Conservation (phyloP, 2,329 filamentous ascomycete genomes). For the Trichoderma afroharzianum region DNA sequence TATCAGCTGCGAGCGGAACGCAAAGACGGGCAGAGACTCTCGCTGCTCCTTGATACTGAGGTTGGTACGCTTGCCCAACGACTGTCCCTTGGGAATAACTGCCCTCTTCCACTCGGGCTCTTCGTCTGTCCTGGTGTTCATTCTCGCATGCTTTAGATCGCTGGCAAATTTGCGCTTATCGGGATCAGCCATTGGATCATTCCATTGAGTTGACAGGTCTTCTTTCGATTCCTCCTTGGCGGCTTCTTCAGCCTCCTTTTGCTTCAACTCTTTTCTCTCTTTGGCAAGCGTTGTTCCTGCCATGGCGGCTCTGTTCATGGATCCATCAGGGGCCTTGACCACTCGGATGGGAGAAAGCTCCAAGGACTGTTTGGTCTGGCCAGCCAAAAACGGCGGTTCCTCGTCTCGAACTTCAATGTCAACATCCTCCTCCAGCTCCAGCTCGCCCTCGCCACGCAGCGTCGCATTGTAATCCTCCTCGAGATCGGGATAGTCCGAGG, state of each 20-base stretch:
- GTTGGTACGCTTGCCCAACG: constrained; percentile 79
- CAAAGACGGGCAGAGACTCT: constrained; percentile 83
- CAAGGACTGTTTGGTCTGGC: constrained; percentile 93
- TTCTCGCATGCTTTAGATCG: constrained; percentile 69
- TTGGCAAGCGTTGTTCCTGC: constrained; percentile 83
- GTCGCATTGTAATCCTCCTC: constrained; percentile 92
- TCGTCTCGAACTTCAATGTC: constrained; percentile 97
- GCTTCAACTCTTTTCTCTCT: constrained; percentile 81
- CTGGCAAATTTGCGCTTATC: constrained; percentile 85
- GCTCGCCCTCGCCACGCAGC: constrained; percentile 76
- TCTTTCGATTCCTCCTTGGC: constrained; percentile 72
- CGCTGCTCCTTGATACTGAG: constrained; percentile 95
- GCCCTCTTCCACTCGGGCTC: constrained; percentile 92
- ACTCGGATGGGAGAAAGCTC: constrained; percentile 94
- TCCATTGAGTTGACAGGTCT: constrained; percentile 87
- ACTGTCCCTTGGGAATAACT: constrained; percentile 73
- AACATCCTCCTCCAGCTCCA: constrained; percentile 93
- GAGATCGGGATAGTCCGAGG: constrained; percentile 88
- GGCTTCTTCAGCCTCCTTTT: constrained; percentile 79
- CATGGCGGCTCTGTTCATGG: constrained; percentile 94
- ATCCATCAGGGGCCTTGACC: constrained; percentile 97
- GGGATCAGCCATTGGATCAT: constrained; percentile 89
- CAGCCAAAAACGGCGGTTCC: constrained; percentile 90
- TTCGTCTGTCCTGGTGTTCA: constrained; percentile 58
- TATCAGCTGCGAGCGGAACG: constrained; percentile 82